phyloP scores from a whole-genome alignment of 23 red algal species.

The Gracilaria caudata region DNA sequence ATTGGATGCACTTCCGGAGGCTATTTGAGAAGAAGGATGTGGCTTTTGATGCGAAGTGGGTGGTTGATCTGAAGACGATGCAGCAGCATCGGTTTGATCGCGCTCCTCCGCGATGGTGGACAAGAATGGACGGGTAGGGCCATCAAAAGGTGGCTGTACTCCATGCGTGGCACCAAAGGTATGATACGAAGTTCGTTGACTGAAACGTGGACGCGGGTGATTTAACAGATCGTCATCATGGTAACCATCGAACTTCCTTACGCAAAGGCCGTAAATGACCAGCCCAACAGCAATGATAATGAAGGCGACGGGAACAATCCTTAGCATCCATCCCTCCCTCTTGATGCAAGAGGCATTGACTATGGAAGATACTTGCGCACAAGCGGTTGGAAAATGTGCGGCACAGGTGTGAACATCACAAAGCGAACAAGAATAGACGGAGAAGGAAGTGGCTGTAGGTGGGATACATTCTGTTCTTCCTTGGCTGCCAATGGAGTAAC shows the following conservation, averaged over 20 bases:
- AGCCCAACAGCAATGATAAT: conserved; percentile 15
- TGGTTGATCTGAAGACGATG: background rate
- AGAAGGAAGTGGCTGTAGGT: conserved; percentile 39
- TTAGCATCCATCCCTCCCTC: conserved; percentile 46
- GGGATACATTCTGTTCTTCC: conserved; percentile 36
- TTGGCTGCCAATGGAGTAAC: conserved; percentile 31
- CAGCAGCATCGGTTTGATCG: background rate
- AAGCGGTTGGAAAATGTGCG: conserved; percentile 35
- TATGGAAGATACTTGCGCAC: conserved; percentile 29
- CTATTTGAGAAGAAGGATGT: background rate
- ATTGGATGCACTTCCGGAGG: background rate
- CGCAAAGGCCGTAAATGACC: conserved; percentile 46
- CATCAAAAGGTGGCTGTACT: background rate
- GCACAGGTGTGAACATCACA: conserved; percentile 45
- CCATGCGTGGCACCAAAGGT: background rate
- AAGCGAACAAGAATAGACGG: conserved; percentile 19
- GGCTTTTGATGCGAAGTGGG: background rate
- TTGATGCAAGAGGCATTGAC: conserved; percentile 33
- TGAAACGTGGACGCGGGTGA: no score
- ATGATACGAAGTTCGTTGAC: background rate
- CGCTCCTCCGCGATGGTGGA: conserved; percentile 4
- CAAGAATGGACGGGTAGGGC: background rate
- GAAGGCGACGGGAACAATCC: conserved; percentile 43
- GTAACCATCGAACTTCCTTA: conserved; percentile 59
- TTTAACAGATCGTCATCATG: conserved; percentile 3